Percentiles rank a stretch among this genome's conserved stretches.
phyloP scores from a whole-genome alignment of 1,284 basidiomycete genomes.

The Apiotrichum domesticum region DNA sequence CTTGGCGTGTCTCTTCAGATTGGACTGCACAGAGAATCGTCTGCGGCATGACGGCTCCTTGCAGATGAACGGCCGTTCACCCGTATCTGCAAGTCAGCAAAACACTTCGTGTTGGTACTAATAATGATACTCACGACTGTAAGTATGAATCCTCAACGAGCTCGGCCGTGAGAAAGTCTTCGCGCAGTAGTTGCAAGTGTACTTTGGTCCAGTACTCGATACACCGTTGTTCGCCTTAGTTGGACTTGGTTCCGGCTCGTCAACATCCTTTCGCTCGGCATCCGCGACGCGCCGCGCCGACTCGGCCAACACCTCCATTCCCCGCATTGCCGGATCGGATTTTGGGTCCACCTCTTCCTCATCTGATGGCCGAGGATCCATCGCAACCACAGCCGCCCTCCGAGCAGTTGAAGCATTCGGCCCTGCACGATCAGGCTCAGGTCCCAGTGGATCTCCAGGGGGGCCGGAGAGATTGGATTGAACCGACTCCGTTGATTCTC shows the following conservation, averaged over 20 bases:
- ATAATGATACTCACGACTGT: slow-evolving; percentile 38
- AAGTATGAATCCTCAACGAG: slow-evolving; percentile 41
- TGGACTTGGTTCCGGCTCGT: slow-evolving; percentile 9
- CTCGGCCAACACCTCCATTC: slow-evolving; percentile 43
- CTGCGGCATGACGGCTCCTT: slow-evolving; percentile 36
- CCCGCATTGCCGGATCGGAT: slow-evolving; percentile 30
- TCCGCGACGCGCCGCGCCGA: slow-evolving; percentile 31
- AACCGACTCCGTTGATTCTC: slow-evolving; percentile 28
- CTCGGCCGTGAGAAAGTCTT: slow-evolving; percentile 43
- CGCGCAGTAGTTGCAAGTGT: slow-evolving; percentile 37
- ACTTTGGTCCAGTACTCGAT: slow-evolving; percentile 33
- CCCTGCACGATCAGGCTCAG: neutral
- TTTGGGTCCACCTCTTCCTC: slow-evolving; percentile 20
- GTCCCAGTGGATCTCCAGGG: neutral
- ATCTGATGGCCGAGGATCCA: slow-evolving; percentile 2
- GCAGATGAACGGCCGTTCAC: slow-evolving; percentile 42
- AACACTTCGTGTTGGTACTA: too few species aligned
- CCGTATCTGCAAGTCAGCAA: slow-evolving; percentile 33
- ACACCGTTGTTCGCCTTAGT: slow-evolving; percentile 5
- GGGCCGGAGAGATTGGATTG: slow-evolving; percentile 6
- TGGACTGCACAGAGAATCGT: slow-evolving; percentile 45
- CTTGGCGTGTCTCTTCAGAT: slow-evolving; percentile 43
- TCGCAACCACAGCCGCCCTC: neutral
- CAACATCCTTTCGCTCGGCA: slow-evolving; percentile 21
- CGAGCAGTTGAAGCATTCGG: neutral